Base-by-base conservation (phyloP, 805 yeast species). In the Suhomyces faveliae region DNA sequence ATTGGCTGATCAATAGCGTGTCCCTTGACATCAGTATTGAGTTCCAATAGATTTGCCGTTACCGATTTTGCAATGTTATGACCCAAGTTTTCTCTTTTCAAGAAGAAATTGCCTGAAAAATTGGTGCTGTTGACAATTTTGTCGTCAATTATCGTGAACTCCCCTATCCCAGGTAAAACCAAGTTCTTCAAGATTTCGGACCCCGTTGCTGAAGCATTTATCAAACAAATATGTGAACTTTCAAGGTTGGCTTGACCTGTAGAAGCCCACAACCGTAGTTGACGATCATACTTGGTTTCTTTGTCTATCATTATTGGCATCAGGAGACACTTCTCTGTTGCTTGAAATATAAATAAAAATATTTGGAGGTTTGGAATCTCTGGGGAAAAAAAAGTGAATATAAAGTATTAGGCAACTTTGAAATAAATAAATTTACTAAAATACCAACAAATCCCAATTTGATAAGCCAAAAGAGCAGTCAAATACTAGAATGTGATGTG, bases 221-320 rank as follows among this genome's bases (percentile, higher is more conserved):
- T 56, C 2, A 89, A 63, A 47, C 89, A 78, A 3, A 90, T 73
- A 47, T 77, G 81, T 0, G 91, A 71, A 1, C 61, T 57, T 25
- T 79, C 79, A 13, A 92, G 70, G 5, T 73, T 69, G 3, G 63
- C 49, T 59, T 92, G 99, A 3, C 97, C 99, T 9, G 75, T 64
- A 0, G 77, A 58, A 1, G 88, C 90, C 98, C 98, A 92, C 12
- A 92, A 68, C 30, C 97, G 77, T 49, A 92, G 68, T 61, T 92
- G 98, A 33, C 99, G 76, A 64, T 91, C 97, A 61, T 88, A 90
- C 51, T 83, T 83, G 42, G 73, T 72, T 56, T 63, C 64, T 47
- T 71, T 78, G 29, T 73, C 73, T 19, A 71, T 67, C 49, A 61
- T 42, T 13, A 27, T 29, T 17, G 13, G 25, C 27, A 23, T 37